These are phyloP conservation scores for Entomortierella lignicola DNA, from an alignment of 192 early-diverging fungal species.

Conservation along the genomic window DNA sequence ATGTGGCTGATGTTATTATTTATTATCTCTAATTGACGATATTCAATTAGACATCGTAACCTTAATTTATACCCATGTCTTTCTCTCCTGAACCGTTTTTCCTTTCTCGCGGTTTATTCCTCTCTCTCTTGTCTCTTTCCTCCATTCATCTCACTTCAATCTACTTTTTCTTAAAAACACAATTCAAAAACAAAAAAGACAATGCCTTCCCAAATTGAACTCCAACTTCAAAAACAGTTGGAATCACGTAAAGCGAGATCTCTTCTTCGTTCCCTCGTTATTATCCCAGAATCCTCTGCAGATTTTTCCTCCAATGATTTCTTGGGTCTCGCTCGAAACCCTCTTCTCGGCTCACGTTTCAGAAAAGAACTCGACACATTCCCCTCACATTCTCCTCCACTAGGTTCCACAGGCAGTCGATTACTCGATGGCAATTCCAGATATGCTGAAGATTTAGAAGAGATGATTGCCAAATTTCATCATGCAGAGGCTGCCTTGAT, in stretches of 20 bases:
- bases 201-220: conserved; percentile 36
- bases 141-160: neutral
- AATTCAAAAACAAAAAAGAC: conserved; percentile 1
- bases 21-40: neutral
- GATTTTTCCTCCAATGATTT: conserved; percentile 92
- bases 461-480: conserved; percentile 70
- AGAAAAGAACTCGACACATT: conserved; percentile 57
- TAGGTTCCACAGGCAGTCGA: conserved; percentile 84
- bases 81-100: no score
- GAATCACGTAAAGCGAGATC: conserved; percentile 44
- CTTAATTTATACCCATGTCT: neutral
- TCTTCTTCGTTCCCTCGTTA: conserved; percentile 57
- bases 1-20: neutral
- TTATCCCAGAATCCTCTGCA: conserved; percentile 52
- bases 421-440: conserved; percentile 78
- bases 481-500: conserved; percentile 69
- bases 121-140: neutral
- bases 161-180: neutral
- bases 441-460: conserved; percentile 73
- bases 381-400: conserved; percentile 38
- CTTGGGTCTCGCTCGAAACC: conserved; percentile 71
- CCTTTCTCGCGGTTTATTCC: no score
- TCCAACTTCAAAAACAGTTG: conserved; percentile 49
- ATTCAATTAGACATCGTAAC: neutral
- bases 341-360: conserved; percentile 59